Evolutionary conservation across 192 early-diverging fungal genomes (phyloP).

Genomic region (Backusella australiensis): DNA sequence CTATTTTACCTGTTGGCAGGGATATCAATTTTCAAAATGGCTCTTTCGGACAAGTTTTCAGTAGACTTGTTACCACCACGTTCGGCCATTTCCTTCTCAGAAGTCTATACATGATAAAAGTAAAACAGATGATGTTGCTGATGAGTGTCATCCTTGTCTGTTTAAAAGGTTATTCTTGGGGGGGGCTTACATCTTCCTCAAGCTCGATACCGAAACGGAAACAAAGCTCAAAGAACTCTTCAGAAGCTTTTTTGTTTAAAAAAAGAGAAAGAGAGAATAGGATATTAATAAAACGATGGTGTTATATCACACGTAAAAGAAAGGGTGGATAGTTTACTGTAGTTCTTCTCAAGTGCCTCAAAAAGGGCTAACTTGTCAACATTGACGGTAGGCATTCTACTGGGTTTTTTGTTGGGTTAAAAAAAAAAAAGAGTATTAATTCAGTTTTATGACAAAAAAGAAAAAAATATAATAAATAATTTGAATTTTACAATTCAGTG

Average conservation of each 20-base stretch:
- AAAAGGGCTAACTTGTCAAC: conserved; percentile 89
- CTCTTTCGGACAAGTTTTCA: conserved; percentile 67
- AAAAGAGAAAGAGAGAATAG: neutral
- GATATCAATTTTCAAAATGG: conserved; percentile 95
- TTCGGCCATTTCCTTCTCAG: conserved; percentile 75
- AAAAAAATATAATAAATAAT: conserved; percentile 2
- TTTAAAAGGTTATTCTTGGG: neutral
- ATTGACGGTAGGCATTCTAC: conserved; percentile 91
- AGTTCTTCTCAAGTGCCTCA: conserved; percentile 74
- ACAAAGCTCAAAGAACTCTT: conserved; percentile 96
- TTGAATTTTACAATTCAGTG: neutral
- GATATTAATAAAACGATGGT: conserved; percentile 4
- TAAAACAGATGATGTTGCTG: neutral
- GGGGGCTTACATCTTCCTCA: conserved; percentile 82
- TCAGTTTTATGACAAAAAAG: neutral
- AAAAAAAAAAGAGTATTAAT: neutral
- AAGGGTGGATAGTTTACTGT: conserved; percentile 53
- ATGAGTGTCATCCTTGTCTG: neutral
- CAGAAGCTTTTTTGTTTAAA: conserved; percentile 47
- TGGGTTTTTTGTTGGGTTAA: conserved; percentile 2
- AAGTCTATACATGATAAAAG: conserved; percentile 50
- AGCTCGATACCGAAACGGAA: conserved; percentile 99
- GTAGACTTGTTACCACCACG: conserved; percentile 57
- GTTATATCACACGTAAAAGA: neutral
- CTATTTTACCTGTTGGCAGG: conserved; percentile 80